These are phyloP conservation scores for Rutidosis leptorrhynchoides DNA, from an alignment of 129 eudicot genomes.

Conservation along the genomic window DNA sequence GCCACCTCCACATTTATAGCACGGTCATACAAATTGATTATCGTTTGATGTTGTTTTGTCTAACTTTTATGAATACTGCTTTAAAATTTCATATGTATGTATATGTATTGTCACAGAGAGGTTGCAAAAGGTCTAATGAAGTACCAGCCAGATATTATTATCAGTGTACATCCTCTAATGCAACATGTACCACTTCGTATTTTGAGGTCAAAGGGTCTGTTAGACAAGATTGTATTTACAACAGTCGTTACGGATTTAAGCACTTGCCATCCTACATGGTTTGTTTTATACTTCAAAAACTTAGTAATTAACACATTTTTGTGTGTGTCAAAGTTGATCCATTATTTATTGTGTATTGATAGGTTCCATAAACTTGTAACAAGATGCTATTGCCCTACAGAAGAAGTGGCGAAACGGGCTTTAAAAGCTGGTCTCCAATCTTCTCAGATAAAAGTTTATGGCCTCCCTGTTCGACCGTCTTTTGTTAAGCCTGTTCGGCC, in stretches of 20 bases:
- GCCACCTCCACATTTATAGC: conserved; percentile 95
- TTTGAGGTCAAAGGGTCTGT: conserved; percentile 85
- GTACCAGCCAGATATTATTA: conserved; percentile 91
- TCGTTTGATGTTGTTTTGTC: conserved; percentile 8
- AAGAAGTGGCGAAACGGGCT: conserved; percentile 95
- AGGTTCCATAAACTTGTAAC: conserved; percentile 99
- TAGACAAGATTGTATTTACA: conserved; percentile 85
- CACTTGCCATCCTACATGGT: conserved; percentile 99
- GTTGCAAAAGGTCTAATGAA: conserved; percentile 94
- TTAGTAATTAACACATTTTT: neutral
- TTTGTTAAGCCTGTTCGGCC: conserved; percentile 84
- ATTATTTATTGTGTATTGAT: conserved; percentile 23
- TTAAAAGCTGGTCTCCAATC: conserved; percentile 76
- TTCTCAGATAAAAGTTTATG: conserved; percentile 88
- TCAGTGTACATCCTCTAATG: conserved; percentile 98
- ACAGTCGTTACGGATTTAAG: conserved; percentile 90
- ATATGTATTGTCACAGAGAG: conserved; percentile 53
- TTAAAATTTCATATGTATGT: no score
- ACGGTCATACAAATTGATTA: conserved; percentile 38
- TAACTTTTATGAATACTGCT: conserved; percentile 9
- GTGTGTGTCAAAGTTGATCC: neutral
- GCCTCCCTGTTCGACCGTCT: conserved; percentile 97
- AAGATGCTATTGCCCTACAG: conserved; percentile 96
- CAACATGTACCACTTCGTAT: conserved; percentile 98
- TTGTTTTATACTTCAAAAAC: conserved; percentile 18